Evolutionary conservation across 805 yeast genomes (phyloP).

Genomic region (Cephaloascus fragrans): DNA sequence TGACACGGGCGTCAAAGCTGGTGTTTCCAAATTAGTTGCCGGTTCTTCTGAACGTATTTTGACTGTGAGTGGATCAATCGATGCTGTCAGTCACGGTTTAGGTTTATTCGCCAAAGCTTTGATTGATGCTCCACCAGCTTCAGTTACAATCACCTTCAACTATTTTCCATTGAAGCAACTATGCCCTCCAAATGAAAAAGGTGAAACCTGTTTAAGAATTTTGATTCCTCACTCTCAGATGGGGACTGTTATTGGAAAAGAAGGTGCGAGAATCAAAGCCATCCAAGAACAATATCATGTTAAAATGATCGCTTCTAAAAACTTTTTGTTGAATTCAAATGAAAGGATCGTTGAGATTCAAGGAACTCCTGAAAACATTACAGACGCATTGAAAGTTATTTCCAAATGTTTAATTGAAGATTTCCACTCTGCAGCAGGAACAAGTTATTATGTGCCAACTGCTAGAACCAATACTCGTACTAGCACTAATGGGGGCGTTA

Average conservation of each 20-base stretch:
- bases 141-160: conserved; percentile 27
- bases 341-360: conserved; percentile 85
- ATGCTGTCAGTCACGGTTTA: conserved; percentile 59
- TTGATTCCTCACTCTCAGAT: conserved; percentile 77
- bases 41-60: conserved; percentile 80
- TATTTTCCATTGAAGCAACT: conserved; percentile 54
- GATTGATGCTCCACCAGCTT: conserved; percentile 24
- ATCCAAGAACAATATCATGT: conserved; percentile 62
- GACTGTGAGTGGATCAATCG: conserved; percentile 67
- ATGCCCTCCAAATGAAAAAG: conserved; percentile 40
- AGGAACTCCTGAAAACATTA: conserved; percentile 60
- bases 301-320: conserved; percentile 82
- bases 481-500: conserved; percentile 1
- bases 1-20: conserved; percentile 72
- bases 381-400: conserved; percentile 45
- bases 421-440: conserved; percentile 55
- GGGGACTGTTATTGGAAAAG: conserved; percentile 83
- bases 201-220: conserved; percentile 52
- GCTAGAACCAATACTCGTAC: conserved; percentile 5
- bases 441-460: conserved; percentile 52
- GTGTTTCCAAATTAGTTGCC: conserved; percentile 69
- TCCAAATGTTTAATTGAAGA: conserved; percentile 71
- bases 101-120: conserved; percentile 62
- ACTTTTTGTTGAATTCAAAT: conserved; percentile 68
- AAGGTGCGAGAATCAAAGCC: conserved; percentile 70